Evolutionary conservation across 306 rosid genomes (phyloP).

Genomic region (cucumber (Cucumis sativus)): DNA sequence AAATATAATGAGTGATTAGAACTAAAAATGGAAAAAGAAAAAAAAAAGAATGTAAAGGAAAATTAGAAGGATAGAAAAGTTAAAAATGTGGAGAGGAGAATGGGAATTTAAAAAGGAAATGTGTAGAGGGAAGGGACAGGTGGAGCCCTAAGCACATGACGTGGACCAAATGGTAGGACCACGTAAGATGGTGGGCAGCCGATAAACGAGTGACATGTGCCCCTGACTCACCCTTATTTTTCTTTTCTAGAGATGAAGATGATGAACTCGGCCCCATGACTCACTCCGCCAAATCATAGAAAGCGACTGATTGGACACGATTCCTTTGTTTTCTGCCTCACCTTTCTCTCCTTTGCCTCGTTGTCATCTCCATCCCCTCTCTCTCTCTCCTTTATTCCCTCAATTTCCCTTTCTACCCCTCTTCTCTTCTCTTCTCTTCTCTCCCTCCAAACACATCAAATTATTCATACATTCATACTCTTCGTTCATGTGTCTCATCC

Average conservation of each 20-base stretch:
- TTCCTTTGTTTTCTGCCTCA: conserved; percentile 13
- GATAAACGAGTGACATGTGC: background rate
- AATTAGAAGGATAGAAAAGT: background rate
- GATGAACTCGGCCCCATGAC: background rate
- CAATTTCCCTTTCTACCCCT: conserved; percentile 6
- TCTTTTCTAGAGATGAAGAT: background rate
- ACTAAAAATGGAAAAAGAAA: no score
- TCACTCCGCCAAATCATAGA: background rate
- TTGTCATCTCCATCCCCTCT: conserved; percentile 15
- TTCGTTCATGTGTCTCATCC: no score
- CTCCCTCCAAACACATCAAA: no score
- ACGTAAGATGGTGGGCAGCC: background rate
- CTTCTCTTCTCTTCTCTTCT: background rate
- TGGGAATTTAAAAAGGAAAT: background rate
- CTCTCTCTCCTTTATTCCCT: background rate
- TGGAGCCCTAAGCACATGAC: background rate
- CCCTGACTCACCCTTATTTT: background rate
- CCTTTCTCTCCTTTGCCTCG: conserved; percentile 16
- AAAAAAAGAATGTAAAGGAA: background rate
- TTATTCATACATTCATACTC: no score
- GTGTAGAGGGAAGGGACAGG: background rate
- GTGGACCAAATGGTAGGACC: background rate
- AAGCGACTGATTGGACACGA: conserved; percentile 23
- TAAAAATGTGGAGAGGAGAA: background rate
- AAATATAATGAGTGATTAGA: no score